A percentile compares a stretch with the other conserved stretches of the same genome.
These are phyloP conservation scores for Infundibulicybe gibba DNA, from an alignment of 768 basidiomycete species.

Conservation along the genomic window DNA sequence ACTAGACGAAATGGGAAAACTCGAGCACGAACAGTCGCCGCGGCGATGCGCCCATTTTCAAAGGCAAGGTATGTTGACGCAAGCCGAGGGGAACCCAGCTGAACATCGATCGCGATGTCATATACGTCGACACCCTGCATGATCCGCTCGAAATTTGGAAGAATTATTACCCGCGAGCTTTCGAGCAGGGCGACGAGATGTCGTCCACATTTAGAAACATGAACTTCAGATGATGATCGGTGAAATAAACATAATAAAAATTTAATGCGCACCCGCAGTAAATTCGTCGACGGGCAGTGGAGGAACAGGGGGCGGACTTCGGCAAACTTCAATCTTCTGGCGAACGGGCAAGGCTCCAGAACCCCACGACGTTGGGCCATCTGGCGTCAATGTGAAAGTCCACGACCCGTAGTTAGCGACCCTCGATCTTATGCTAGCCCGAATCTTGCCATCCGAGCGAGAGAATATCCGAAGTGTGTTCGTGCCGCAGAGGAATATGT, in stretches of 20 bases:
- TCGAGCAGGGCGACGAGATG: conserved; percentile 38
- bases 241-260: not conserved
- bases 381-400: conserved; percentile 21
- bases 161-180: conserved; percentile 36
- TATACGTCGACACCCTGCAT: conserved; percentile 15
- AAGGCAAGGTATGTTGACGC: conserved; percentile 47
- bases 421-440: not conserved
- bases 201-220: conserved; percentile 45
- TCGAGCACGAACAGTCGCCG: conserved; percentile 39
- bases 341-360: conserved; percentile 4
- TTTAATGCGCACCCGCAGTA: conserved; percentile 32
- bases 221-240: conserved; percentile 22
- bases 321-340: conserved; percentile 9
- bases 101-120: conserved; percentile 32
- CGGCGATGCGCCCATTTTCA: conserved; percentile 38
- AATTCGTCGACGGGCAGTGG: conserved; percentile 34
- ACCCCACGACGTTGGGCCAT: not conserved
- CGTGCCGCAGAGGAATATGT: conserved; percentile 58
- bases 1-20: not conserved
- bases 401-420: conserved; percentile 12
- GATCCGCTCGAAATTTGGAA: conserved; percentile 38
- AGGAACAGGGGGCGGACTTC: conserved; percentile 2
- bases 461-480: conserved; percentile 50
- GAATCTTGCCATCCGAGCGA: conserved; percentile 15
- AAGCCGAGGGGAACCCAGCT: conserved; percentile 32